Conservation (phyloP, 164 flowering plant genomes). For the Aristolochia fimbriata region DNA sequence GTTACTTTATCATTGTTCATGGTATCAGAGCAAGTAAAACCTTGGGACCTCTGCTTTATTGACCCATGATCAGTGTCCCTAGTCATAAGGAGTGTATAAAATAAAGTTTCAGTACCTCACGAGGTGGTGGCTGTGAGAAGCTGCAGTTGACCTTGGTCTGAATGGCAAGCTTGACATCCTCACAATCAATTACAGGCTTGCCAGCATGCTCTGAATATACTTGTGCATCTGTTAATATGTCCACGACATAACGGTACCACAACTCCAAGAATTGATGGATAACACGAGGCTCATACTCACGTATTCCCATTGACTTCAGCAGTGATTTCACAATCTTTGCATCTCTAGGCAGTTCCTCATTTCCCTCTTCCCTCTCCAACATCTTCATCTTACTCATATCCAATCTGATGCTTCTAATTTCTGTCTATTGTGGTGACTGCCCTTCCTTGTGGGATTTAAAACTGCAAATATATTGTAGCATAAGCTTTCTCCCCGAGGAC, state of each 20-base stretch:
- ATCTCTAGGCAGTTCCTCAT: conserved; percentile 77
- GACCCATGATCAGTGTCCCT: no score
- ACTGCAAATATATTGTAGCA: no score
- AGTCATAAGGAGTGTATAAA: no score
- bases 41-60: no score
- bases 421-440: no score
- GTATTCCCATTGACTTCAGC: conserved; percentile 83
- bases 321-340: conserved; percentile 82
- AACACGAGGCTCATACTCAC: conserved; percentile 81
- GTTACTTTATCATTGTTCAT: no score
- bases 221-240: conserved; percentile 80
- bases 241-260: conserved; percentile 86
- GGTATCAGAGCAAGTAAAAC: no score
- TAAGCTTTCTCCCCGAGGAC: no score
- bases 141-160: conserved; percentile 90
- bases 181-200: conserved; percentile 70
- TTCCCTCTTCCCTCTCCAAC: conserved; percentile 15
- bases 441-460: no score
- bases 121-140: conserved; percentile 94
- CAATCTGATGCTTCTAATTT: neutral
- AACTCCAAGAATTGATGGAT: conserved; percentile 86
- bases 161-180: conserved; percentile 88
- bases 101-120: conserved; percentile 46
- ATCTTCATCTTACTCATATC: neutral
- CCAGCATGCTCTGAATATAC: conserved; percentile 92